Percentiles rank a stretch among this genome's conserved stretches.
Conservation (phyloP, 2,329 filamentous ascomycete genomes). For the Alternaria consortialis region DNA sequence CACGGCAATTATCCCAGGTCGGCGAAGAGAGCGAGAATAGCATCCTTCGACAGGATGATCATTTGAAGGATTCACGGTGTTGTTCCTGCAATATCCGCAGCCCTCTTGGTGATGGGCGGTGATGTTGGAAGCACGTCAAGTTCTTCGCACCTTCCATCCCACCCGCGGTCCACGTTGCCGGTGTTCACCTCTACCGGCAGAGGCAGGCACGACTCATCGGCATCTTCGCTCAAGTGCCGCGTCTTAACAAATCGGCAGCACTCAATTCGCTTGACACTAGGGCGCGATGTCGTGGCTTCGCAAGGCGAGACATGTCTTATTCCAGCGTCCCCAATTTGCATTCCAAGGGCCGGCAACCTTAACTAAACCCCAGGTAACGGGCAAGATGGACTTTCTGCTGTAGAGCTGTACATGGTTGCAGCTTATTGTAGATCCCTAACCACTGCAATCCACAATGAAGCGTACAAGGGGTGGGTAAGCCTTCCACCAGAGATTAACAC, state of each 20-base stretch:
- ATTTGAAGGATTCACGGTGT: constrained; percentile 4
- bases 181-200: neutral
- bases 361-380: constrained; percentile 22
- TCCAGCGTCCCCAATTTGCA: constrained; percentile 5
- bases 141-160: constrained; percentile 2
- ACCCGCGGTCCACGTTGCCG: neutral
- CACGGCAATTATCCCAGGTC: constrained; percentile 9
- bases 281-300: neutral
- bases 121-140: neutral
- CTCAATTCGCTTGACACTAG: neutral
- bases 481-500: neutral
- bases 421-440: too few relatives aligned
- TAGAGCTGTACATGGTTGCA: neutral
- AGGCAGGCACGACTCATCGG: neutral
- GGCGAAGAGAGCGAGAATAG: constrained; percentile 9
- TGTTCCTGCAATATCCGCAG: constrained; percentile 15
- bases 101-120: neutral
- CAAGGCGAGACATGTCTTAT: constrained; percentile 21
- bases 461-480: neutral
- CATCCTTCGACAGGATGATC: constrained; percentile 4
- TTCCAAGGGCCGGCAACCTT: constrained; percentile 30
- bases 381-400: neutral
- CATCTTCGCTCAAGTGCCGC: neutral
- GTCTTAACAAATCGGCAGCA: neutral
- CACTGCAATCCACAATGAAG: neutral